These are phyloP conservation scores for Chrysoporthe cubensis DNA, from an alignment of 2,329 filamentous ascomycete species.

Conservation along the genomic window DNA sequence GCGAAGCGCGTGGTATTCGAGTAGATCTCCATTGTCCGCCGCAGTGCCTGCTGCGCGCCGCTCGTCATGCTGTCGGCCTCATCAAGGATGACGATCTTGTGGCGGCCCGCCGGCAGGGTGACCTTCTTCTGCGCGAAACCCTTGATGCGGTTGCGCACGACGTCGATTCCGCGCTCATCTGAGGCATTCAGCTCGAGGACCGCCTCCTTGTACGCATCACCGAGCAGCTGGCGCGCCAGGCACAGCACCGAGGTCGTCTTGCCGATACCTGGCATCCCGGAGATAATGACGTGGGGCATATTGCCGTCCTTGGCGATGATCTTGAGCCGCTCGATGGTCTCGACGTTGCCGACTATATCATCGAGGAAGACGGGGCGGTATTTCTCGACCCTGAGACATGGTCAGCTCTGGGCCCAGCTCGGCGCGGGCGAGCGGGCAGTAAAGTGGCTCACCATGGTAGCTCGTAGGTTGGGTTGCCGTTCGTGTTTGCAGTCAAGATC, in stretches of 20 bases:
- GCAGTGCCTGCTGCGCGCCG: slow-evolving; percentile 91
- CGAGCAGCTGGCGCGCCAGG: slow-evolving; percentile 86
- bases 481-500: slow-evolving; percentile 53
- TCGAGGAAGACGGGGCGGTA: slow-evolving; percentile 94
- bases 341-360: slow-evolving; percentile 96
- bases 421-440: background rate
- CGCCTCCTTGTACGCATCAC: slow-evolving; percentile 94
- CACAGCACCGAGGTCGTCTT: slow-evolving; percentile 97
- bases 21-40: slow-evolving; percentile 98
- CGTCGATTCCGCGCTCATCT: slow-evolving; percentile 95
- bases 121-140: slow-evolving; percentile 99
- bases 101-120: slow-evolving; percentile 83
- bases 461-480: slow-evolving; percentile 66
- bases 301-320: slow-evolving; percentile 99
- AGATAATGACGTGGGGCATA: slow-evolving; percentile 99
- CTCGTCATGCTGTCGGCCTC: slow-evolving; percentile 99
- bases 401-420: slow-evolving; percentile 30
- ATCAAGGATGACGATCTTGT: slow-evolving; percentile 97
- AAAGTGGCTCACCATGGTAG: slow-evolving; percentile 69
- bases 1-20: slow-evolving; percentile 95
- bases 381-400: slow-evolving; percentile 82
- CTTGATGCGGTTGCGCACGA: slow-evolving; percentile 96
- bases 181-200: slow-evolving; percentile 95
- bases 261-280: slow-evolving; percentile 98
- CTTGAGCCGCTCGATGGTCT: slow-evolving; percentile 95